Evolutionary conservation across 257 asterid genomes (phyloP), one percentile per base, ranked within the genome.

Genomic region (Prunella vulgaris): DNA sequence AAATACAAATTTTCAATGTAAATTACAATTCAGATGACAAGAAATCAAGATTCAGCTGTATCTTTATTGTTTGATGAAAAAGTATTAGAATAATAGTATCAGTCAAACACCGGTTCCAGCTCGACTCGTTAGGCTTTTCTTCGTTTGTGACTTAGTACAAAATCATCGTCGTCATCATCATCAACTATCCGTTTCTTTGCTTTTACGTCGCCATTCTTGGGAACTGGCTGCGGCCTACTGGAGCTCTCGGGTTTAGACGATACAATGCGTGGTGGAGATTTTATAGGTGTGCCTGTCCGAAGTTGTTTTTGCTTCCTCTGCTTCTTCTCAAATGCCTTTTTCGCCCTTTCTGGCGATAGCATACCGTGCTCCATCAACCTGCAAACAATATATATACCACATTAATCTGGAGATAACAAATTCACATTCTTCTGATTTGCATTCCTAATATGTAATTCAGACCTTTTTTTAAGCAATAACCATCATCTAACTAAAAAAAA

Each of bases 311-410:
- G 92, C 83, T 93, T 88, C 87, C 85, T 86, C 80, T 86, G 97
- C 77, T 90, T 90, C 74, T 84, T 90, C 82, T 93, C 98, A 0
- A 77, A 83, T 0, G 92, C 97, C 77, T 68, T 90, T 73, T 73
- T 90, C n/a, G 98, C 85, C 61, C 80, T 85, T 10, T 90, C 98
- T 0, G 89, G 93, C 7, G 96, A 83, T 76, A 93, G 71, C 84
- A 91, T 54, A 58, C 97, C 97, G 21, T 91, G 97, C 77, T 91
- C 97, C 97, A 91, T 91, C 84, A 91, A 57, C 97, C 97, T 91
- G 81, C 59, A 71, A 38, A 22, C 4, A 10, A 52, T 15, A 10
- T 24, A 22, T 18, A 7, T 3, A 35, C 73, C 17, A 13, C 2
- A 14, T n/a, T 17, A 49, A 28, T 3, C 28, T 44, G 15, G 17